phyloP scores from a whole-genome alignment of 495 filamentous ascomycete species.

The Ramalina intermedia region DNA sequence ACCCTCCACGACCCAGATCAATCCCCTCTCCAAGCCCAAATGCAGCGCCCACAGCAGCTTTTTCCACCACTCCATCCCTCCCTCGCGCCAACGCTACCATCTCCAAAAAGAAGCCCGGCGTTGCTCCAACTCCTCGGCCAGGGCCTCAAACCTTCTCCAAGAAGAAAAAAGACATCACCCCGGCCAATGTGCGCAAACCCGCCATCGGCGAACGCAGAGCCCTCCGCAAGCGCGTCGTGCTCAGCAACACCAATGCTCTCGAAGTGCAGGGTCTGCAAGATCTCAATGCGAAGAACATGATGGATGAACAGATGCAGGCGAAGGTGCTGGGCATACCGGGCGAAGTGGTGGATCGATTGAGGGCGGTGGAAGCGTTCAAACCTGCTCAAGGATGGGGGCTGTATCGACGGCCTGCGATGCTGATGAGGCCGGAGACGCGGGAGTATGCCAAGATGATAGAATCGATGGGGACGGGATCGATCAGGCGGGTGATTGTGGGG shows the following conservation, averaged over 20 bases:
- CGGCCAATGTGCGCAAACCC: neutral
- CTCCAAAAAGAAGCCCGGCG: constrained; percentile 19
- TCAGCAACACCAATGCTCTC: constrained; percentile 88
- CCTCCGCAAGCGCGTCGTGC: constrained; percentile 69
- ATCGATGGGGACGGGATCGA: constrained; percentile 36
- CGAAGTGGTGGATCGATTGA: constrained; percentile 60
- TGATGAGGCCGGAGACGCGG: constrained; percentile 62
- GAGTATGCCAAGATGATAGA: constrained; percentile 51
- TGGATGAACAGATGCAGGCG: constrained; percentile 40
- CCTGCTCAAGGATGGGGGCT: constrained; percentile 75
- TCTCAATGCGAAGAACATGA: constrained; percentile 39
- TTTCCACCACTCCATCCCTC: constrained; percentile 27
- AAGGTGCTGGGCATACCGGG: constrained; percentile 54
- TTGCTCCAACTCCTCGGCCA: constrained; percentile 14
- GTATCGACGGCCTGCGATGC: constrained; percentile 62
- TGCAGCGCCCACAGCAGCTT: constrained; percentile 25
- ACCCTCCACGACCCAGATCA: constrained; percentile 13
- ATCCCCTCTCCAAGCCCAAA: constrained; percentile 22
- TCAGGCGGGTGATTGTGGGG: constrained; percentile 59
- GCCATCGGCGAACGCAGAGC: constrained; percentile 68
- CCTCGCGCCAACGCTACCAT: constrained; percentile 22
- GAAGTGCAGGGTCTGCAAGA: constrained; percentile 50
- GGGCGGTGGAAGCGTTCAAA: constrained; percentile 78
- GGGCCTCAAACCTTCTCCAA: constrained; percentile 19
- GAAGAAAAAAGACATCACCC: constrained; percentile 29